Base-by-base conservation (phyloP, 768 basidiomycete species). In the Trametes coccinea region DNA sequence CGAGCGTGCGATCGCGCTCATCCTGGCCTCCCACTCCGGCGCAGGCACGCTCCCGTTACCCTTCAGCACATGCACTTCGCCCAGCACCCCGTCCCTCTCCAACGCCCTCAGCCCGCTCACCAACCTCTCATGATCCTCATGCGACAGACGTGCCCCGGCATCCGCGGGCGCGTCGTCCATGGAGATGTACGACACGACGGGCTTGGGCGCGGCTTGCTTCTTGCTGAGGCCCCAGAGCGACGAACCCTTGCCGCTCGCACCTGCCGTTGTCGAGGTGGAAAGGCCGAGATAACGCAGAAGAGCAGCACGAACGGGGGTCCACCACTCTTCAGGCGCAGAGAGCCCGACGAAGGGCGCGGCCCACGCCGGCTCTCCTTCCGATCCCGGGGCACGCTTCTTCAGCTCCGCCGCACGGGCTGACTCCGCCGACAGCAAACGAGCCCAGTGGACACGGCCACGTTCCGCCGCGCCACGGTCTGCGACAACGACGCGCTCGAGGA, bases 401-500 rank as follows among this genome's bases (percentile, higher is more conserved):
- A 66, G 49, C 50, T 70, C 68, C 47, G 55, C 62, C 13, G 43
- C 45, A 13, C 43, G 48, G 31, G 45, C 40, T 33, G n/a, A 10
- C 40, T 5, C 39, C 31, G 14, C 53, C 3, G 46, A 45, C 6
- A 33, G 5, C 10, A 14, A 39, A n/a, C 51, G 37, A 6, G 41
- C 41, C 70, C 70, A 71, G 30, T 59, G 62, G 4, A 43, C 33
- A 5, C 70, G 66, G 45, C 65, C 65, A 58, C 77, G 74, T 51
- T 72, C 74, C 0, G 91, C 87, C 0, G 88, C 89, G n/a, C 83
- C 80, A 48, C 87, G 78, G 68, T 95, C 93, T 0, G 86, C 87
- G 37, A 97, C 75, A 34, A 96, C 84, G 11, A 91, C 77, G 10
- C 92, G 86, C 65, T 90, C 88, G 55, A 92, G 75, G 16, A 94